Evolutionary conservation across 78 protist species (phyloP).

Genomic region (Bodo saltans): DNA sequence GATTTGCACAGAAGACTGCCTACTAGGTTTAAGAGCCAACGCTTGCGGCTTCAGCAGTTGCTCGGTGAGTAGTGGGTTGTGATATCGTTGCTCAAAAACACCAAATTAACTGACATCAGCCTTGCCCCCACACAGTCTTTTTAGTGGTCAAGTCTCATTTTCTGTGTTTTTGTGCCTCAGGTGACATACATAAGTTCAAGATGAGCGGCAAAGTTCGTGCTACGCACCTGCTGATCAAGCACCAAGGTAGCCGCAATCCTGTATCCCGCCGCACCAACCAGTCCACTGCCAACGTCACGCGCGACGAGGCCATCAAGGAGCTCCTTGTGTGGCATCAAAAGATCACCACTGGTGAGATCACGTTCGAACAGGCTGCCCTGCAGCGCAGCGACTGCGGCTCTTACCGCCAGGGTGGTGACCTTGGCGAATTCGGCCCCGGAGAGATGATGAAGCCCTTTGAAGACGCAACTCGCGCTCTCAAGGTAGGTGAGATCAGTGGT

Average conservation of each 20-base stretch:
- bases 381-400: constrained; percentile 33
- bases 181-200: too few relatives aligned
- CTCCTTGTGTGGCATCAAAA: not conserved
- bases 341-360: not conserved
- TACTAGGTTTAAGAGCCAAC: too few relatives aligned
- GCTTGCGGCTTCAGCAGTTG: too few relatives aligned
- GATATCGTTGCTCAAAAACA: too few relatives aligned
- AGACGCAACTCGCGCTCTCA: constrained; percentile 22
- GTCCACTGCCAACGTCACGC: not conserved
- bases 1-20: too few relatives aligned
- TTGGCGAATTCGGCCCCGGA: constrained; percentile 25
- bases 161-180: too few relatives aligned
- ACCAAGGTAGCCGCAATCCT: constrained; percentile 27
- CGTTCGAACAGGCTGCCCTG: not conserved
- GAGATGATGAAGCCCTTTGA: constrained; percentile 43
- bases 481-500: constrained; percentile 66
- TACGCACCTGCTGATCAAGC: constrained; percentile 25
- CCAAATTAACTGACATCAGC: too few relatives aligned
- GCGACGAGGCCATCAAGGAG: constrained; percentile 7
- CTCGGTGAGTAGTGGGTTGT: too few relatives aligned
- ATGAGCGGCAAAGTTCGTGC: constrained; percentile 7
- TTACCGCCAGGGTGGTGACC: constrained; percentile 11
- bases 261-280: not conserved
- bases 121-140: too few relatives aligned
- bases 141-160: too few relatives aligned